A percentile compares a stretch with the other conserved stretches of the same genome.
Conservation (phyloP, 2,329 filamentous ascomycete genomes). For the Trichoderma sp. region DNA sequence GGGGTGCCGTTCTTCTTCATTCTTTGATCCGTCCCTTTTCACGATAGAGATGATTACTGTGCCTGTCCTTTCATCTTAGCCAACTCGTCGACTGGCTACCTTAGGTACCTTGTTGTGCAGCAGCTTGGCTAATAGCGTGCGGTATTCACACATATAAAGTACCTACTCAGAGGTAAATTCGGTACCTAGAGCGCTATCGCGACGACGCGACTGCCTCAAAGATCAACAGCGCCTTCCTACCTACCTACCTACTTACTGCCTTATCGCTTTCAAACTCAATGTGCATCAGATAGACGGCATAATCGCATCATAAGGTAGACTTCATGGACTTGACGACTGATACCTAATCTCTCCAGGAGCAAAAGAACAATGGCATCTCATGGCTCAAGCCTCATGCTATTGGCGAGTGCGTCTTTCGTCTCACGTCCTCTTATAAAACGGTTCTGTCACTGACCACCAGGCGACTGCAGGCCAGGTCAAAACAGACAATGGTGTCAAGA, state of each 20-base stretch:
- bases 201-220: slow-evolving; percentile 9
- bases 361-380: slow-evolving; percentile 39
- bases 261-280: neutral
- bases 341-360: neutral
- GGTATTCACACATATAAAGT: neutral
- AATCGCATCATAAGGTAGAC: neutral
- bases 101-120: neutral
- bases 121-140: neutral
- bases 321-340: neutral
- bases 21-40: neutral
- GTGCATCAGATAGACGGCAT: neutral
- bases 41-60: too few relatives aligned
- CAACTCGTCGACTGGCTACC: too few relatives aligned
- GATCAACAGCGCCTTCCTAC: neutral
- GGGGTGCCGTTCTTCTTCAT: neutral
- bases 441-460: neutral
- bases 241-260: neutral
- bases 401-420: slow-evolving; percentile 38
- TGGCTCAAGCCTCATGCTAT: slow-evolving; percentile 40
- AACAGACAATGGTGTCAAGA: slow-evolving; percentile 40
- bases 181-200: neutral
- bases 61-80: neutral
- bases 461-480: slow-evolving; percentile 40
- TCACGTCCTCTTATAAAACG: neutral
- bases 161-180: too few relatives aligned